Conservation (phyloP, 495 filamentous ascomycete species). For the Trichocladium antarcticum region DNA sequence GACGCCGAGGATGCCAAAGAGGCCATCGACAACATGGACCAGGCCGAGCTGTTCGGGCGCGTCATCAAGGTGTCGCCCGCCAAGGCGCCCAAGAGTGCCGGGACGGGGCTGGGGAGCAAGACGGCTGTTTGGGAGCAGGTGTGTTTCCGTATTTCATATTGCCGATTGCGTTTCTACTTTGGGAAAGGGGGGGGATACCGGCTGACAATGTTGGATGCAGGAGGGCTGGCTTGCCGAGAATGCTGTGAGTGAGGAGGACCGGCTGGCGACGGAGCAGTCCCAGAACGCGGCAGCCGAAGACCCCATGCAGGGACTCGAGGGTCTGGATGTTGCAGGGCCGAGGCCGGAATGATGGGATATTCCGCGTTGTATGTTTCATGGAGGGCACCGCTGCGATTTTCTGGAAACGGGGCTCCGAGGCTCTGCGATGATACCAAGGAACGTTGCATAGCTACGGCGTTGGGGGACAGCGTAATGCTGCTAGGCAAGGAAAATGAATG, state of each 20-base stretch:
- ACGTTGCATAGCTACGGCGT: constrained; percentile 38
- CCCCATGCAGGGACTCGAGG: constrained; percentile 92
- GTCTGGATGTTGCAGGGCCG: constrained; percentile 85
- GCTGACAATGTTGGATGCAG: constrained; percentile 39
- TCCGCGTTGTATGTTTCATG: neutral
- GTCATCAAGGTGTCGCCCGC: constrained; percentile 86
- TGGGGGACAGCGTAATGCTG: constrained; percentile 11
- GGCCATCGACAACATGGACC: constrained; percentile 99
- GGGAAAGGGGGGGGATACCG: constrained; percentile 1
- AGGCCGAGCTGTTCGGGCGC: constrained; percentile 85
- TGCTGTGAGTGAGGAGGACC: constrained; percentile 81
- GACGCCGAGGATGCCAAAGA: constrained; percentile 75
- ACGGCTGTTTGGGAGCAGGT: constrained; percentile 99
- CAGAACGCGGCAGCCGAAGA: constrained; percentile 52
- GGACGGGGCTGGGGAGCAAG: constrained; percentile 79
- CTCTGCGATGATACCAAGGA: constrained; percentile 6
- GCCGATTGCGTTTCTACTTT: neutral
- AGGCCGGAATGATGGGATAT: constrained; percentile 51
- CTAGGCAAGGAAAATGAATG: constrained; percentile 10
- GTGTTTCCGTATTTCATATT: constrained; percentile 19
- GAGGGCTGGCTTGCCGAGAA: constrained; percentile 89
- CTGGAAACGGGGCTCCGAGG: neutral
- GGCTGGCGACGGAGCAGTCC: constrained; percentile 48
- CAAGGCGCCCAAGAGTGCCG: constrained; percentile 82
- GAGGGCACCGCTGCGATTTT: neutral